Evolutionary conservation across 1,139 yeast genomes (phyloP).

Genomic region (Arxiozyma telluris): DNA sequence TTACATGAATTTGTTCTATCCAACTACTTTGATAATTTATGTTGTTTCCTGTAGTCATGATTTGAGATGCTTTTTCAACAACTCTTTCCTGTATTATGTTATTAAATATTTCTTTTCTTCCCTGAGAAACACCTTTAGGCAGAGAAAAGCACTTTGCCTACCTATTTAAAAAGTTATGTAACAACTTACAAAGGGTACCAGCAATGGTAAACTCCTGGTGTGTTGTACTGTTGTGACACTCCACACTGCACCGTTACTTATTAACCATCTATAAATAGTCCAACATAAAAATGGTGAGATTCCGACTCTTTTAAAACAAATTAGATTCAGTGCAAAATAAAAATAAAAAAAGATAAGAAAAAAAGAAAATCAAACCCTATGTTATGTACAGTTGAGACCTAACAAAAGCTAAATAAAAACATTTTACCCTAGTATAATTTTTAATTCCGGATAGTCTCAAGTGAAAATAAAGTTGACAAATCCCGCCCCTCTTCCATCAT

Average conservation of each 20-base stretch:
- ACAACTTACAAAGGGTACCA: no score
- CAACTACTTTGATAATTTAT: background rate
- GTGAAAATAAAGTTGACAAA: no score
- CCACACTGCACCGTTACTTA: background rate
- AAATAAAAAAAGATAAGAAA: background rate
- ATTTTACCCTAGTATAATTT: no score
- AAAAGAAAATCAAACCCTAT: background rate
- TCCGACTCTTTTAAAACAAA: conserved; percentile 1
- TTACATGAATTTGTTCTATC: background rate
- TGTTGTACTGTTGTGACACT: background rate
- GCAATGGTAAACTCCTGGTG: background rate
- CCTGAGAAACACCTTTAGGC: background rate
- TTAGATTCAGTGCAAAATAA: background rate
- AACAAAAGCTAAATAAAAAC: background rate
- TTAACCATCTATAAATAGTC: no score
- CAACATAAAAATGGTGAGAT: background rate
- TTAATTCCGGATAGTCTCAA: no score
- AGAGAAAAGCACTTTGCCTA: background rate
- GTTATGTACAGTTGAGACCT: background rate
- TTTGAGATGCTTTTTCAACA: background rate
- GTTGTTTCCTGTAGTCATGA: background rate
- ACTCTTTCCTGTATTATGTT: background rate
- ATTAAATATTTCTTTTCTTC: no score
- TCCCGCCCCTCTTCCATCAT: background rate
- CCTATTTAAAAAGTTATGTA: no score